A percentile compares a stretch with the other conserved stretches of the same genome.
These are phyloP conservation scores for Combretum micranthum DNA, from an alignment of 345 rosid species.

Conservation along the genomic window DNA sequence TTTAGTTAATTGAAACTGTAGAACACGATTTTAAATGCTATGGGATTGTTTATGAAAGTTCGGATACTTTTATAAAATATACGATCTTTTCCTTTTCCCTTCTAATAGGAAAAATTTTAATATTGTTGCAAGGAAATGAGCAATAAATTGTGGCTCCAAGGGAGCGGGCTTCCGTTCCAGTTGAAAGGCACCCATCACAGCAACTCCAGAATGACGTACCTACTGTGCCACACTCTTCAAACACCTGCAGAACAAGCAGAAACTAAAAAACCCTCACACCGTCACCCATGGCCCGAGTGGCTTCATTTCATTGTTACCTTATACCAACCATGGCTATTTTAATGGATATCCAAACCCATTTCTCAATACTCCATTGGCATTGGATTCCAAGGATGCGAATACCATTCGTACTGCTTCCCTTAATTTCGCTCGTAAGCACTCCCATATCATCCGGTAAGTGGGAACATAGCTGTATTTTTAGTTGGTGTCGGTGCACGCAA, in stretches of 20 bases:
- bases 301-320: slow-evolving; percentile 54
- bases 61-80: too few species aligned
- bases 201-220: too few species aligned
- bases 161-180: too few species aligned
- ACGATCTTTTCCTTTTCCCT: too few species aligned
- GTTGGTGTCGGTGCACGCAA: slow-evolving; percentile 9
- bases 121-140: too few species aligned
- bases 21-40: too few species aligned
- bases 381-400: slow-evolving; percentile 49
- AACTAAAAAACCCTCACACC: slow-evolving; percentile 37
- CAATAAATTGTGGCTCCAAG: too few species aligned
- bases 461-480: neutral
- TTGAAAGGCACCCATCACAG: too few species aligned
- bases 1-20: too few species aligned
- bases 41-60: too few species aligned
- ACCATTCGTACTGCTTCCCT: slow-evolving; percentile 72
- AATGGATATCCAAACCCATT: slow-evolving; percentile 38
- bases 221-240: too few species aligned
- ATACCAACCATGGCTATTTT: slow-evolving; percentile 51
- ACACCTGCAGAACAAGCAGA: slow-evolving; percentile 3
- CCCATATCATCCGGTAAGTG: slow-evolving; percentile 62
- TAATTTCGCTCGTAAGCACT: slow-evolving; percentile 64
- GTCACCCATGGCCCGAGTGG: slow-evolving; percentile 92
- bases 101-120: too few species aligned
- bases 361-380: slow-evolving; percentile 22